Conservation (phyloP, 345 rosid species). For the Acer negundo region DNA sequence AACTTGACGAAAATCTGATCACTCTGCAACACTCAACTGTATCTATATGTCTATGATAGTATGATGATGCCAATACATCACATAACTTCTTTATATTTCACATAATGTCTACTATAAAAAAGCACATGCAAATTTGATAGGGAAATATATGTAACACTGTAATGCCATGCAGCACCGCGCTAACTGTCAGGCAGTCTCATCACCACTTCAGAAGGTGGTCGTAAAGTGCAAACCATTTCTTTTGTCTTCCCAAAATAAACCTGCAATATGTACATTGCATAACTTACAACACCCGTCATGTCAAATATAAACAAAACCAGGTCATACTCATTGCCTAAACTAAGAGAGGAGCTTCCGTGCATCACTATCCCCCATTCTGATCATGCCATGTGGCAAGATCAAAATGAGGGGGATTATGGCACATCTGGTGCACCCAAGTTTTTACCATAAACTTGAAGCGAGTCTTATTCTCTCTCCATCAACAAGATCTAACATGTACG, state of each 20-base stretch:
- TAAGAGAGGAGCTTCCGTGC: too few species aligned
- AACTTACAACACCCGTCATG: not conserved
- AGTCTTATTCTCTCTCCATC: not conserved
- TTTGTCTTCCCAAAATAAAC: conserved; percentile 98
- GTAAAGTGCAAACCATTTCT: conserved; percentile 93
- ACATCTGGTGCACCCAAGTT: not conserved
- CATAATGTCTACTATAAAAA: not conserved
- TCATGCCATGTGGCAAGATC: not conserved
- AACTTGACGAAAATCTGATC: too few species aligned
- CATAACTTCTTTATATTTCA: not conserved
- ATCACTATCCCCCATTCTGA: too few species aligned
- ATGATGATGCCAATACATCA: not conserved
- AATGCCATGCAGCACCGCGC: not conserved
- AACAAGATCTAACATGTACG: not conserved
- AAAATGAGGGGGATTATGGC: not conserved
- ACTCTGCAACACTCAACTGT: too few species aligned
- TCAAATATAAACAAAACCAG: too few species aligned
- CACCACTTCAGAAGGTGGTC: conserved; percentile 79
- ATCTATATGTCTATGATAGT: not conserved
- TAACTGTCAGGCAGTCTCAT: conserved; percentile 69
- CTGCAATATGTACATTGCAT: conserved; percentile 40
- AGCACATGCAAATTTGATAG: not conserved
- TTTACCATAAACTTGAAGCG: not conserved
- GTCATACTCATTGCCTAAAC: too few species aligned
- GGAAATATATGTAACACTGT: not conserved